Conservation (phyloP, 2,329 filamentous ascomycete species). For the Cladosporium cucumerinum region DNA sequence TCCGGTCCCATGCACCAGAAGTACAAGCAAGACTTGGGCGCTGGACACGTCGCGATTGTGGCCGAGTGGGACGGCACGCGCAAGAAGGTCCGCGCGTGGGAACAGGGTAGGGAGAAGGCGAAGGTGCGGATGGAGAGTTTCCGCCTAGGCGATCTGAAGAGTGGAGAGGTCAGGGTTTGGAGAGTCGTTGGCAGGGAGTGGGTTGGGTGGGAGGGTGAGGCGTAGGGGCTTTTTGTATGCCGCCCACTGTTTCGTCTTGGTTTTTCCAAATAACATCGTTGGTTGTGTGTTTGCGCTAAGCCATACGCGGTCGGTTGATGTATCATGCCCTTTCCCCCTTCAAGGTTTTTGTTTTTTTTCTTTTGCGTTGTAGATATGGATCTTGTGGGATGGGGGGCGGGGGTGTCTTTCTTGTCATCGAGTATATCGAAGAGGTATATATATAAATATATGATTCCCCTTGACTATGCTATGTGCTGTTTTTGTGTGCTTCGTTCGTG, state of each 20-base stretch:
- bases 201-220: conserved; percentile 72
- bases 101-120: conserved; percentile 88
- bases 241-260: too few species aligned
- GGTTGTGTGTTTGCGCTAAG: background rate
- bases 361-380: background rate
- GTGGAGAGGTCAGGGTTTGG: conserved; percentile 96
- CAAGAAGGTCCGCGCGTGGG: conserved; percentile 94
- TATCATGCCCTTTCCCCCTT: background rate
- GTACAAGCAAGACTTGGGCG: conserved; percentile 72
- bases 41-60: conserved; percentile 81
- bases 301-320: background rate
- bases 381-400: background rate
- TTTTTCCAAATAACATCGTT: background rate
- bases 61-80: conserved; percentile 98
- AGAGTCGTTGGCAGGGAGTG: conserved; percentile 86
- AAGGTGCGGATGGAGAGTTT: conserved; percentile 71
- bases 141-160: conserved; percentile 84
- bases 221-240: background rate
- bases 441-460: background rate
- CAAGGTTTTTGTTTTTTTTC: background rate
- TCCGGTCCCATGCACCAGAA: conserved; percentile 87
- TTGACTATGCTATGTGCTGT: background rate
- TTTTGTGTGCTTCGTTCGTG: too few species aligned
- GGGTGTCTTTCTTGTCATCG: background rate
- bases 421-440: background rate